Evolutionary conservation across 1,284 basidiomycete species (phyloP).

Genomic region (Lignosus rhinocerotis): DNA sequence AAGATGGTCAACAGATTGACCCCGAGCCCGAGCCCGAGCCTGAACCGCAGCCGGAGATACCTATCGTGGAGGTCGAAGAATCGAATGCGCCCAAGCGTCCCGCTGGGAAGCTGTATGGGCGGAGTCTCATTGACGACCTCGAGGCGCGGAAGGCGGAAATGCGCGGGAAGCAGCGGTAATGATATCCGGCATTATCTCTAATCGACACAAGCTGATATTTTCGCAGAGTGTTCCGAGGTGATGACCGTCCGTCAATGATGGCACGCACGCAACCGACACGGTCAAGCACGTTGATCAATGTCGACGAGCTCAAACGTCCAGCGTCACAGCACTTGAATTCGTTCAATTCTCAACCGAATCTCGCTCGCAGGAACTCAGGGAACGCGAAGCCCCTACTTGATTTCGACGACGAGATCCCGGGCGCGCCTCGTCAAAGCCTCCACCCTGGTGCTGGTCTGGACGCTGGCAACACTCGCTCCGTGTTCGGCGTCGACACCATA

Average conservation of each 20-base stretch:
- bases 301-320: conserved; percentile 55
- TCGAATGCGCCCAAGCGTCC: conserved; percentile 45
- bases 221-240: conserved; percentile 67
- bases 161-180: conserved; percentile 72
- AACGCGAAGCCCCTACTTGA: conserved; percentile 59
- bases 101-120: conserved; percentile 77
- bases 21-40: conserved; percentile 42
- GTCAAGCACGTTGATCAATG: conserved; percentile 72
- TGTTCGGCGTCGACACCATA: conserved; percentile 81
- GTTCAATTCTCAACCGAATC: conserved; percentile 39
- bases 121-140: conserved; percentile 79
- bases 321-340: conserved; percentile 44
- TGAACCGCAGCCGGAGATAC: conserved; percentile 35
- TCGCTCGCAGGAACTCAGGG: conserved; percentile 49
- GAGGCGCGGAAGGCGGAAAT: conserved; percentile 75
- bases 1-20: conserved; percentile 71
- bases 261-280: conserved; percentile 54
- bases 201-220: conserved; percentile 1
- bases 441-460: conserved; percentile 24
- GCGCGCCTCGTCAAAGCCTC: conserved; percentile 23
- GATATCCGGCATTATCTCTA: no score
- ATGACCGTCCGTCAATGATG: conserved; percentile 85
- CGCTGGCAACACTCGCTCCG: conserved; percentile 53
- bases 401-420: conserved; percentile 51
- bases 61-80: conserved; percentile 44